A percentile compares a stretch with the other conserved stretches of the same genome.
These are phyloP conservation scores for Talaromyces ruber DNA, from an alignment of 495 filamentous ascomycete genomes.

Conservation along the genomic window DNA sequence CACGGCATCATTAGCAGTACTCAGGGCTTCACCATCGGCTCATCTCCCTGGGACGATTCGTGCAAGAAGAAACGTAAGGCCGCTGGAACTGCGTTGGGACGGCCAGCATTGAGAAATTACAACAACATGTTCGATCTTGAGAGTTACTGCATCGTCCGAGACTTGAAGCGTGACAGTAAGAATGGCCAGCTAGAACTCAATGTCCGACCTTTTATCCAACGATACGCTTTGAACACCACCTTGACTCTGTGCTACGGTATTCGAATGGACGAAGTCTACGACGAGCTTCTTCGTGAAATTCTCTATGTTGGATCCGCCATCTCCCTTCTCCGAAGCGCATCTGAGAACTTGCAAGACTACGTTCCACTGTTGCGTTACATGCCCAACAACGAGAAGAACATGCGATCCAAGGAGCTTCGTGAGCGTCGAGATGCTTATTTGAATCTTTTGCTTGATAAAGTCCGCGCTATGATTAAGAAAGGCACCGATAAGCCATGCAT, in stretches of 20 bases:
- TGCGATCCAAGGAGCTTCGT: slow-evolving; percentile 34
- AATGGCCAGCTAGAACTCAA: slow-evolving; percentile 29
- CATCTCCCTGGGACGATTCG: slow-evolving; percentile 41
- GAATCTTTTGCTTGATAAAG: slow-evolving; percentile 36
- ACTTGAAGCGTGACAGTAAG: slow-evolving; percentile 32
- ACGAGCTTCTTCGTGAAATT: slow-evolving; percentile 40
- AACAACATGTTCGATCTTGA: slow-evolving; percentile 45
- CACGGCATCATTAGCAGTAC: slow-evolving; percentile 39
- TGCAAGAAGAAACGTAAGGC: slow-evolving; percentile 45
- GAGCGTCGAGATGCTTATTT: slow-evolving; percentile 38
- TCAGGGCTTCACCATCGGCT: slow-evolving; percentile 37
- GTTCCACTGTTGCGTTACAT: slow-evolving; percentile 37
- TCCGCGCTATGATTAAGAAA: slow-evolving; percentile 37
- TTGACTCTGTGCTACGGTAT: slow-evolving; percentile 46
- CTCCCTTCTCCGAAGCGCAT: slow-evolving; percentile 37
- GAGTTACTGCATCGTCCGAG: slow-evolving; percentile 37
- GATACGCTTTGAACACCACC: slow-evolving; percentile 42
- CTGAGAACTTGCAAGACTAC: slow-evolving; percentile 45
- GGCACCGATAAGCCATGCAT: slow-evolving; percentile 47
- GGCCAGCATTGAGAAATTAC: slow-evolving; percentile 38
- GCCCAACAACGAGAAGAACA: slow-evolving; percentile 40
- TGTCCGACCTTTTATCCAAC: slow-evolving; percentile 35
- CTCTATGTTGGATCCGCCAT: slow-evolving; percentile 41
- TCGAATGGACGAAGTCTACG: slow-evolving; percentile 43
- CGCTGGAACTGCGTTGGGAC: slow-evolving; percentile 34